Percentiles rank a stretch among this genome's conserved stretches.
phyloP scores from a whole-genome alignment of 345 rosid species.

The Conringia planisiliqua region DNA sequence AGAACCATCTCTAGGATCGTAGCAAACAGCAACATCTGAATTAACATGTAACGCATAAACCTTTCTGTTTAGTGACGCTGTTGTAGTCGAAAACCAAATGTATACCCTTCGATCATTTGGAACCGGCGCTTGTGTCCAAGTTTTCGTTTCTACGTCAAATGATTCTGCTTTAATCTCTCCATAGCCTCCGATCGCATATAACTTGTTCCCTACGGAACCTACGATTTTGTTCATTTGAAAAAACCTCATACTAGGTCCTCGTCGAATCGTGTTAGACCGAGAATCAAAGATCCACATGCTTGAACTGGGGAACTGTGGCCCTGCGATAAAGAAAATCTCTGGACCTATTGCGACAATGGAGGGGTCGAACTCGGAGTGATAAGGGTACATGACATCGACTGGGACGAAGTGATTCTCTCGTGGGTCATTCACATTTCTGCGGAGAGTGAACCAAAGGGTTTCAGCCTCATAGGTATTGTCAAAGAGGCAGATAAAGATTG shows the following conservation, averaged over 20 bases:
- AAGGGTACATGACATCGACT: not conserved
- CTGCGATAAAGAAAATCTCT: not conserved
- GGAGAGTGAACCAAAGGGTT: conserved; percentile 1
- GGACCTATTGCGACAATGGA: not conserved
- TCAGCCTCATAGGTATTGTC: not conserved
- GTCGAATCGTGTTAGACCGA: not conserved
- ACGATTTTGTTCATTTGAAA: not conserved
- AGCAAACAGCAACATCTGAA: not conserved
- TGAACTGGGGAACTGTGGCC: not conserved
- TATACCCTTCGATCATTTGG: not conserved
- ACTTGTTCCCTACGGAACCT: not conserved
- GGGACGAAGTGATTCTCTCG: not conserved
- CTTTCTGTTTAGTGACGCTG: not conserved
- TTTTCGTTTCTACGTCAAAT: not conserved
- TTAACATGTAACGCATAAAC: not conserved
- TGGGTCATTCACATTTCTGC: not conserved
- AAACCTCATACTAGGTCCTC: not conserved
- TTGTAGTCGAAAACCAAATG: not conserved
- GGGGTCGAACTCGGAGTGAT: not conserved
- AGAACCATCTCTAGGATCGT: conserved; percentile 18
- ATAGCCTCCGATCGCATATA: not conserved
- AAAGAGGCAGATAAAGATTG: not conserved
- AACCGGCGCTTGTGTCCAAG: not conserved
- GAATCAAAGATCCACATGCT: not conserved
- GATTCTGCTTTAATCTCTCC: not conserved